phyloP scores from a whole-genome alignment of 352 stramenopile genomes.

The Globisporangium polare region DNA sequence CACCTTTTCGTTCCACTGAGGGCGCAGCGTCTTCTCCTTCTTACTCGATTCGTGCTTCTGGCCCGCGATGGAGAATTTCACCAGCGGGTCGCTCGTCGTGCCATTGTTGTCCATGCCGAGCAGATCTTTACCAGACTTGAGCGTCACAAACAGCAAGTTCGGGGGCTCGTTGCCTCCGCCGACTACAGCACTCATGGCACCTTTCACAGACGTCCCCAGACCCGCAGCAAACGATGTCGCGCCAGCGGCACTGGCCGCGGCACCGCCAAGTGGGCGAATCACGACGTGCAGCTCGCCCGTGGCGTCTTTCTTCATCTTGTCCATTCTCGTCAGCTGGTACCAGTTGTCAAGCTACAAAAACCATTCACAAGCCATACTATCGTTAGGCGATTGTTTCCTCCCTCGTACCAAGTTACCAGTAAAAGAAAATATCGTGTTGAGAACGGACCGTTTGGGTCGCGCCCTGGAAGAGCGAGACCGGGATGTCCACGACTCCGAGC shows the following conservation, averaged over 20 bases:
- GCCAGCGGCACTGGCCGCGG: background rate
- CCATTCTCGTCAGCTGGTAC: conserved; percentile 57
- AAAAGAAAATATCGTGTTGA: background rate
- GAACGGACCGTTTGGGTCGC: conserved; percentile 23
- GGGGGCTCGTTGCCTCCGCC: conserved; percentile 28
- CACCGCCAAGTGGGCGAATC: conserved; percentile 24
- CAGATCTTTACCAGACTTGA: conserved; percentile 74
- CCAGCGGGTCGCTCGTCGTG: conserved; percentile 83
- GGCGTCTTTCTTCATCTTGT: conserved; percentile 75
- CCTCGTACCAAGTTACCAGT: background rate
- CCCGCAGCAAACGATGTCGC: conserved; percentile 2
- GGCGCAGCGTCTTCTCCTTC: conserved; percentile 67
- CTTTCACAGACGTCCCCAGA: conserved; percentile 15
- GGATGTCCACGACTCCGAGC: conserved; percentile 69
- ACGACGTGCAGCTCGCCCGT: conserved; percentile 55
- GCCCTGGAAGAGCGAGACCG: conserved; percentile 45
- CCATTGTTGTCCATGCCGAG: conserved; percentile 84
- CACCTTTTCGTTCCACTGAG: conserved; percentile 76
- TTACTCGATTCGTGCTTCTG: conserved; percentile 79
- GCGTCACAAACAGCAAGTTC: conserved; percentile 67
- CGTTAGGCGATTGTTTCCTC: background rate
- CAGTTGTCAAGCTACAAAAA: conserved; percentile 52
- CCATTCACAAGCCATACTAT: background rate
- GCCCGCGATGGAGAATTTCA: conserved; percentile 68
- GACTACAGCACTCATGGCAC: background rate